These are phyloP conservation scores for Diaporthe capsici DNA, from an alignment of 2,329 filamentous ascomycete genomes.

Conservation along the genomic window DNA sequence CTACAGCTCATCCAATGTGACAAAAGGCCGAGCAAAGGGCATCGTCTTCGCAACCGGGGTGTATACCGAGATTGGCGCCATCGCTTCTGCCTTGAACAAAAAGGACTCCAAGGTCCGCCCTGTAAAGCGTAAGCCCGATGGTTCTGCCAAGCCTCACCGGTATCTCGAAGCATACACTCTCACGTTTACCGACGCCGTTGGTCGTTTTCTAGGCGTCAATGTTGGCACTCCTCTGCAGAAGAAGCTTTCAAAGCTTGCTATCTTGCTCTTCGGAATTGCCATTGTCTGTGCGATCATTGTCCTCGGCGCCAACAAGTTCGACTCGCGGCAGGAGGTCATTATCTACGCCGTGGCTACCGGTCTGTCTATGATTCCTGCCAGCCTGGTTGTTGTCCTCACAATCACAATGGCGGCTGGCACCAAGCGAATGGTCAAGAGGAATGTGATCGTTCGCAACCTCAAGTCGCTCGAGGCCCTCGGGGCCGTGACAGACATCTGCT, in stretches of 20 bases:
- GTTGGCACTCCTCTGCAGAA: slow-evolving; percentile 77
- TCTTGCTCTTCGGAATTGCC: slow-evolving; percentile 73
- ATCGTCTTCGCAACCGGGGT: slow-evolving; percentile 72
- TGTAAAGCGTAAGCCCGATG: slow-evolving; percentile 62
- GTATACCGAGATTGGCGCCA: slow-evolving; percentile 74
- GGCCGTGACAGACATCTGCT: slow-evolving; percentile 70
- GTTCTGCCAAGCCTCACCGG: slow-evolving; percentile 62
- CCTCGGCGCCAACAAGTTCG: slow-evolving; percentile 70
- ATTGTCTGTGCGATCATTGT: slow-evolving; percentile 77
- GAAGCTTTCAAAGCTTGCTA: slow-evolving; percentile 75
- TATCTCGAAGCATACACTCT: slow-evolving; percentile 55
- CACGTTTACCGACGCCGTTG: slow-evolving; percentile 68
- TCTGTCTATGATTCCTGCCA: slow-evolving; percentile 73
- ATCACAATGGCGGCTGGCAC: slow-evolving; percentile 77
- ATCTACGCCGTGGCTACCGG: slow-evolving; percentile 74
- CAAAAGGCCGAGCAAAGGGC: slow-evolving; percentile 72
- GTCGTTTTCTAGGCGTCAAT: slow-evolving; percentile 74
- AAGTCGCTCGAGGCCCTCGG: slow-evolving; percentile 69
- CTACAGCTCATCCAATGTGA: slow-evolving; percentile 73
- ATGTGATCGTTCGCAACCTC: slow-evolving; percentile 72
- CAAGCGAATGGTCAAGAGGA: slow-evolving; percentile 57
- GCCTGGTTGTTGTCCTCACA: slow-evolving; percentile 75
- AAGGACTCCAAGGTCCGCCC: slow-evolving; percentile 61
- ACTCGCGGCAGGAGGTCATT: slow-evolving; percentile 67
- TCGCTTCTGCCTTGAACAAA: slow-evolving; percentile 71